Evolutionary conservation across 2,329 filamentous ascomycete genomes (phyloP), one percentile per base, ranked within the genome.

Genomic region (Ophiocordyceps australis): DNA sequence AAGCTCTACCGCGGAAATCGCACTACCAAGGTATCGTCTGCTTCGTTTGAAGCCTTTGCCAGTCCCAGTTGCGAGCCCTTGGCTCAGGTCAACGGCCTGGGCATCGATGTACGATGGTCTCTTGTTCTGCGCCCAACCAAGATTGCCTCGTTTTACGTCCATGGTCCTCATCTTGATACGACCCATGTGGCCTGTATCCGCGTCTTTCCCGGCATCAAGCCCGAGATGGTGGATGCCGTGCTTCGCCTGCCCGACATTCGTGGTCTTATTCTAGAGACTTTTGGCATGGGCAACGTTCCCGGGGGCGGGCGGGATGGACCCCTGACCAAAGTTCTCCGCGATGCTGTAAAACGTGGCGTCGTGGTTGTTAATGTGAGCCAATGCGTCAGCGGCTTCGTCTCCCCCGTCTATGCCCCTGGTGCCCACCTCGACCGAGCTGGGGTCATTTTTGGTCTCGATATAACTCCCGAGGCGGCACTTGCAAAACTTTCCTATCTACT

Each of bases 341-440:
- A 72, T 22, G 83, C 80, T 14, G 80, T 92, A 21, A 59, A 74
- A 42, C 68, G 81, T 30, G 83, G 81, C 20, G 74, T 89, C 35
- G 71, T 89, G 30, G 74, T 94, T 31, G 80, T 93, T 36, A 93
- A 91, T 44, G 74, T 94, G 32, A 91, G 80, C 26, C 85, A 94
- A 54, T 94, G 85, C 59, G 65, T 74, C 38, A 74, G 66, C 32
- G 77, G 77, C 22, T 77, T 76, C 40, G 77, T 82, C 13, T 79
- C 70, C 26, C 75, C 77, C 4, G 60, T 82, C n/a, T 83, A 82
- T 50, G 77, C 76, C 2, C 70, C 77, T 0, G 77, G 73, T 7
- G 79, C 80, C 36, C 73, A 76, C 21, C 65, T 93, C 12, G 81
- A 80, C 20, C 65, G 74, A 28, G 80, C 80, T 3, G 85, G 85